Conservation (phyloP, 345 rosid species). For the Toxicodendron radicans region DNA sequence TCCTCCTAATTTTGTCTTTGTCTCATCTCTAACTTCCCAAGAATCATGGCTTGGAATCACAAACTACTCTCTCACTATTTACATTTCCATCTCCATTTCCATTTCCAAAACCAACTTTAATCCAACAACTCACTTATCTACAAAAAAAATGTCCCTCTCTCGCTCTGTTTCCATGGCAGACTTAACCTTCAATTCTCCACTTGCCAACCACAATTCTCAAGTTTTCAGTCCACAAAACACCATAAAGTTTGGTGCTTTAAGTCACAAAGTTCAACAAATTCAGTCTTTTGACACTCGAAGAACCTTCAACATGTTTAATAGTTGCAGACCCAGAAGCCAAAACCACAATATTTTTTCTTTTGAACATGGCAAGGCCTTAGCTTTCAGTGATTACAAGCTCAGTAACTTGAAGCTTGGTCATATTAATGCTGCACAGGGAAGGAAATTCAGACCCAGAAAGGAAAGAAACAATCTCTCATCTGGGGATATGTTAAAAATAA, state of each 20-base stretch:
- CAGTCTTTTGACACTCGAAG: constrained; percentile 5
- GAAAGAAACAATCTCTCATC: neutral
- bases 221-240: neutral
- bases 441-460: constrained; percentile 11
- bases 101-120: neutral
- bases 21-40: neutral
- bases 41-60: constrained; percentile 14
- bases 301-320: constrained; percentile 9
- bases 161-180: neutral
- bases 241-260: constrained; percentile 10
- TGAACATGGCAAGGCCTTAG: constrained; percentile 3
- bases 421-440: neutral
- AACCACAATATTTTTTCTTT: constrained; percentile 14
- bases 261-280: neutral
- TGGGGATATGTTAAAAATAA: constrained; percentile 1
- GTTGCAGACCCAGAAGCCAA: constrained; percentile 18
- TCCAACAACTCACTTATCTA: neutral
- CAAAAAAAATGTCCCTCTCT: neutral
- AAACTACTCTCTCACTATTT: neutral
- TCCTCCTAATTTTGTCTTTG: neutral
- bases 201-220: neutral
- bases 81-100: neutral
- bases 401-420: constrained; percentile 10
- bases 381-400: neutral
- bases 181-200: neutral